Base-by-base conservation (phyloP, 345 rosid species). In the Syzygium aqueum region DNA sequence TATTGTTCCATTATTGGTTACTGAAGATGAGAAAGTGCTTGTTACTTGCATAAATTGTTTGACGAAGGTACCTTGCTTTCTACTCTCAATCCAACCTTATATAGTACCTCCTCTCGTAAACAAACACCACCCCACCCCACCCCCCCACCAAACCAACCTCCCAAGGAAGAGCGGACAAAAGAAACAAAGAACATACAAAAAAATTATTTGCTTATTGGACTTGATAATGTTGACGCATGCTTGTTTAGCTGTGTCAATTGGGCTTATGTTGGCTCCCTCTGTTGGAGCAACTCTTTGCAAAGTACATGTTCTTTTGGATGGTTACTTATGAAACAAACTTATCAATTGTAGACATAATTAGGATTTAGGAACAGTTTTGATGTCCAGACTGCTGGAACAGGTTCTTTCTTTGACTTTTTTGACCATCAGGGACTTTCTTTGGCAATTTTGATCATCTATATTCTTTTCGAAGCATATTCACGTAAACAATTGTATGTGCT, bases 11-110 rank as follows among this genome's bases (percentile, higher is more conserved):
- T 37, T 92, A 80, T 87, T 93, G 90, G 91, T 92, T 30, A 87
- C 92, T 50, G 95, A 92, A 88, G 96, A 94, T 84, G 95, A 93
- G 91, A 91, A 88, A 92, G 88, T 91, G 87, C 96, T 94, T 77
- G 90, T 94, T 50, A 88, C 91, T 53, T 92, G 94, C 90, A 91
- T 92, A 73, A 91, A 91, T 85, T 91, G 91, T 86, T 87, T 92
- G 88, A 94, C 94, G 17, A 93, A 94, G 96, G 96, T 94, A 89
- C 84, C 15, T 43, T 37, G 9, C 78, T 84, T 85, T 46, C 33
- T 53, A 51, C 57, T 5, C 77, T 77, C 51, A 54, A 11, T 54
- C 37, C 25, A 8, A 77, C 27, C 21, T 10, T 54, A 25, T 63
- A 7, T 61, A 13, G 3, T 52, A 17, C 65, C 56, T 53, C 82